Conservation (phyloP, 2,329 filamentous ascomycete species). For the Didymella pinodella region DNA sequence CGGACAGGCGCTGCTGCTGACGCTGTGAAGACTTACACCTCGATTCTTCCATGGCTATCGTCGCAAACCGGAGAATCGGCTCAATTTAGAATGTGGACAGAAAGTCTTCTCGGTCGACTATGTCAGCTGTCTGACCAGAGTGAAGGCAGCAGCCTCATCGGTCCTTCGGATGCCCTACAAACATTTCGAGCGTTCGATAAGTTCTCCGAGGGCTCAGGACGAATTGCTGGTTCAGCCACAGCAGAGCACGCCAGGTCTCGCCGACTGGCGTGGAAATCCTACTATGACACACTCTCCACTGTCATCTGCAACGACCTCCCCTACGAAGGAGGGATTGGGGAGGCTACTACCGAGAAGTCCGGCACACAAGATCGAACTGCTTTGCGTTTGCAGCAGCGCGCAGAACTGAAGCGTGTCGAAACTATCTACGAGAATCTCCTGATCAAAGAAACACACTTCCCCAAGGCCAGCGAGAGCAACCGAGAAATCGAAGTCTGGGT, state of each 20-base stretch:
- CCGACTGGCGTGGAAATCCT: slow-evolving; percentile 81
- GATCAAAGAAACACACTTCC: slow-evolving; percentile 81
- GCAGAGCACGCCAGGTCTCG: slow-evolving; percentile 49
- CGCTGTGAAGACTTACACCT: slow-evolving; percentile 71
- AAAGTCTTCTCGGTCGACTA: slow-evolving; percentile 77
- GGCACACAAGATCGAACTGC: slow-evolving; percentile 34
- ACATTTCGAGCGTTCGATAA: slow-evolving; percentile 70
- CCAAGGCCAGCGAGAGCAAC: slow-evolving; percentile 80
- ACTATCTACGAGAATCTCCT: slow-evolving; percentile 79
- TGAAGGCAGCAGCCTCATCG: slow-evolving; percentile 49
- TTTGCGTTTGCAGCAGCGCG: slow-evolving; percentile 62
- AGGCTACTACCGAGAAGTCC: slow-evolving; percentile 33
- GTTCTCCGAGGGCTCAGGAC: slow-evolving; percentile 64
- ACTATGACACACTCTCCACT: slow-evolving; percentile 81
- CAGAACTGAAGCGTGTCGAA: slow-evolving; percentile 82
- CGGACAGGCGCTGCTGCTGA: slow-evolving; percentile 56
- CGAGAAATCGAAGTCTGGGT: slow-evolving; percentile 84
- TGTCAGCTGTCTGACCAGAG: slow-evolving; percentile 73
- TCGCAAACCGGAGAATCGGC: slow-evolving; percentile 55
- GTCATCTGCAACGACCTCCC: slow-evolving; percentile 73
- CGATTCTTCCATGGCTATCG: slow-evolving; percentile 70
- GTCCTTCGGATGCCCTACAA: slow-evolving; percentile 51
- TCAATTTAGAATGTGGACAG: slow-evolving; percentile 79
- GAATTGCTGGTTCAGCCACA: slow-evolving; percentile 28
- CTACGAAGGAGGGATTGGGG: slow-evolving; percentile 59